phyloP scores from a whole-genome alignment of 2,329 filamentous ascomycete species.

The Rutstroemia sp. region DNA sequence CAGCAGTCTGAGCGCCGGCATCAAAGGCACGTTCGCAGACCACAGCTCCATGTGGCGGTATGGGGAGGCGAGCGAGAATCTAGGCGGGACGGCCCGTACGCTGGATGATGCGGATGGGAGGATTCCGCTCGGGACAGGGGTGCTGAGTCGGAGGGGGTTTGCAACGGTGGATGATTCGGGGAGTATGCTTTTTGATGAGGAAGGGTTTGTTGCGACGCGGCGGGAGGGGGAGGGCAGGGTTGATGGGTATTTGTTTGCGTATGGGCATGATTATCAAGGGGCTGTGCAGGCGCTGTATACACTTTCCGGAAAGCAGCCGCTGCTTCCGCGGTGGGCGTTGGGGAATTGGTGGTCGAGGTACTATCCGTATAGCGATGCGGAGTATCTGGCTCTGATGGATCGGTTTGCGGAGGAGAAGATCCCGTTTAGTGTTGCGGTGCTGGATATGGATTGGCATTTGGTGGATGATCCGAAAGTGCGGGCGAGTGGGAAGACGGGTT shows the following conservation, averaged over 20 bases:
- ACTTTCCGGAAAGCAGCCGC: conserved; percentile 48
- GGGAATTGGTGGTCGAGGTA: conserved; percentile 63
- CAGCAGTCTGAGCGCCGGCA: neutral
- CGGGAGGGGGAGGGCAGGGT: conserved; percentile 37
- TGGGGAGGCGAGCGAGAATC: neutral
- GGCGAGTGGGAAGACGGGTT: conserved; percentile 25
- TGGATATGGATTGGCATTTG: conserved; percentile 63
- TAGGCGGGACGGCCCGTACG: neutral
- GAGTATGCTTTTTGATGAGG: conserved; percentile 48
- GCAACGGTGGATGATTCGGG: conserved; percentile 46
- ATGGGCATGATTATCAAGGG: conserved; percentile 47
- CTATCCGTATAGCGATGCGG: conserved; percentile 46
- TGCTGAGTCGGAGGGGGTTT: conserved; percentile 30
- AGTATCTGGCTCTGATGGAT: conserved; percentile 51
- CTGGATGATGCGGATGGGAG: neutral
- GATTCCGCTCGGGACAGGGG: neutral
- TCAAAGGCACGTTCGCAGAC: neutral
- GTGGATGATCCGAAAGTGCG: conserved; percentile 39
- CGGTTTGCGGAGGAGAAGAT: conserved; percentile 43
- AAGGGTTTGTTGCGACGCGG: conserved; percentile 45
- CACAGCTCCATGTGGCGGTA: neutral
- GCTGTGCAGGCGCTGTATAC: conserved; percentile 48
- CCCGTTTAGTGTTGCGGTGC: conserved; percentile 50
- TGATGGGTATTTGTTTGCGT: conserved; percentile 54
- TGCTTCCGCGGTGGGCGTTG: conserved; percentile 48